Conservation (phyloP, 257 asterid genomes). For the Gentiana dahurica region DNA sequence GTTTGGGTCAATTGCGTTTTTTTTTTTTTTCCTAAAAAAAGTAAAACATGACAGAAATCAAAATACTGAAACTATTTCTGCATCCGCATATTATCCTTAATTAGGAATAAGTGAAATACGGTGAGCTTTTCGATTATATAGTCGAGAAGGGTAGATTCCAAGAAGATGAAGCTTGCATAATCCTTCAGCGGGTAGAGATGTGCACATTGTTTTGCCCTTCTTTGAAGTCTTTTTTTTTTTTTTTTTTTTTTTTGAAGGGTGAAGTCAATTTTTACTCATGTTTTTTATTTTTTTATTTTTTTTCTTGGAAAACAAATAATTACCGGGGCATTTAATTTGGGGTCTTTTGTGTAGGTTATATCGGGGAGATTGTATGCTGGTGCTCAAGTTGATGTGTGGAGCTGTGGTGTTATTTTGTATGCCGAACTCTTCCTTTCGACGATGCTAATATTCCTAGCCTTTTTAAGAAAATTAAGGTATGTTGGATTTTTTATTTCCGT, state of each 20-base stretch:
- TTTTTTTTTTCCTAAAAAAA: conserved; percentile 17
- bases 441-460: conserved; percentile 91
- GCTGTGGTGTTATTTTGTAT: conserved; percentile 93
- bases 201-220: too few relatives aligned
- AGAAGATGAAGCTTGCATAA: conserved; percentile 73
- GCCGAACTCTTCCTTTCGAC: conserved; percentile 97
- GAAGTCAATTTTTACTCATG: too few relatives aligned
- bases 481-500: neutral
- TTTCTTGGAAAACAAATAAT: conserved; percentile 51
- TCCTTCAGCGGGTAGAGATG: conserved; percentile 78
- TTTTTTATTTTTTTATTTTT: neutral
- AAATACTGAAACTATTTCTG: conserved; percentile 77
- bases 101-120: conserved; percentile 79
- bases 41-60: conserved; percentile 74
- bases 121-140: conserved; percentile 96
- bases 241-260: too few relatives aligned
- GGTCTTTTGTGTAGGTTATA: conserved; percentile 45
- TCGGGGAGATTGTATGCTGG: conserved; percentile 91
- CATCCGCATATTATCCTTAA: conserved; percentile 96
- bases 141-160: conserved; percentile 90
- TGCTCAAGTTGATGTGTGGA: conserved; percentile 95
- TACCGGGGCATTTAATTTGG: conserved; percentile 40
- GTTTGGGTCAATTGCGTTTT: too few relatives aligned
- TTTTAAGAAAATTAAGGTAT: conserved; percentile 81
- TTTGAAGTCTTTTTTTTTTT: too few relatives aligned